phyloP scores from a whole-genome alignment of 164 flowering plant species.

The Cinnamomum chago region DNA sequence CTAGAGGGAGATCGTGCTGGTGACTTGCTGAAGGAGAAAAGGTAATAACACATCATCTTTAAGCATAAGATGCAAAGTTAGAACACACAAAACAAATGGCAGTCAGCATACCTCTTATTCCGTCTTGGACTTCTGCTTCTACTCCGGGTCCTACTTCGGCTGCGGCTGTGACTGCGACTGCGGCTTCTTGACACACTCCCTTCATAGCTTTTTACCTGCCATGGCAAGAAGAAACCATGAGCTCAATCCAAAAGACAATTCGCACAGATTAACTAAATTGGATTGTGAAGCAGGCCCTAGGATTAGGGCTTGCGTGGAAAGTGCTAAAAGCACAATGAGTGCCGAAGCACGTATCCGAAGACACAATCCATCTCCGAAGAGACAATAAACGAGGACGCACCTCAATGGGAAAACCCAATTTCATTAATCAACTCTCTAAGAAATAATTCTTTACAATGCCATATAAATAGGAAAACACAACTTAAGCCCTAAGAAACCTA shows the following conservation, averaged over 20 bases:
- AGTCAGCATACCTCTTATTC: constrained; percentile 19
- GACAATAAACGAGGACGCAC: no score
- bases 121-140: constrained; percentile 29
- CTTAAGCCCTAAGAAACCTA: no score
- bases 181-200: constrained; percentile 59
- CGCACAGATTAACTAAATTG: no score
- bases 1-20: constrained; percentile 45
- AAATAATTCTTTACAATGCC: no score
- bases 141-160: constrained; percentile 26
- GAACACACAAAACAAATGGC: not conserved
- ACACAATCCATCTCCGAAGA: no score
- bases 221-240: not conserved
- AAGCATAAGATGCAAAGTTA: not conserved
- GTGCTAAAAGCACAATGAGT: no score
- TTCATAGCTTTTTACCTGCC: constrained; percentile 63
- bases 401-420: no score
- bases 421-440: no score
- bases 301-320: no score
- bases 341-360: no score
- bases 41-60: not conserved
- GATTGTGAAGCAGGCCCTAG: no score
- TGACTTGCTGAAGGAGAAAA: constrained; percentile 50
- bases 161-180: constrained; percentile 30
- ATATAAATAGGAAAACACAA: no score
- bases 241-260: not conserved